Evolutionary conservation across 768 basidiomycete genomes (phyloP).

Genomic region (Hericium rajendrae): DNA sequence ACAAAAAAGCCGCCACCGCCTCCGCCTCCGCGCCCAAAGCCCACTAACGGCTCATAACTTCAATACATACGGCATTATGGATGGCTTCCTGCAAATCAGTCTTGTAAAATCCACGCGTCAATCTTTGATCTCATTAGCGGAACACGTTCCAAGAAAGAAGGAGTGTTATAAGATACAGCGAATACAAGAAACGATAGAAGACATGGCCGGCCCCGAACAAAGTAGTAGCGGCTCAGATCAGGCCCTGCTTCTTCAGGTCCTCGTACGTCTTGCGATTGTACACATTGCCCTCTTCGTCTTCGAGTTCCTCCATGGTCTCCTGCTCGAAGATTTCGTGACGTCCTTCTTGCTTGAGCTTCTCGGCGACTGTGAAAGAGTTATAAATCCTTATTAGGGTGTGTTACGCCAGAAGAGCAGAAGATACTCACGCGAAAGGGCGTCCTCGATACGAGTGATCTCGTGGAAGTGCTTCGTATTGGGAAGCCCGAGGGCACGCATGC

Average conservation of each 20-base stretch:
- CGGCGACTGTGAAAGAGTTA: slow-evolving; percentile 57
- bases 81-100: too few species aligned
- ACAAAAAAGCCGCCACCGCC: slow-evolving; percentile 36
- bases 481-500: slow-evolving; percentile 93
- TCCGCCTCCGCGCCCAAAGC: slow-evolving; percentile 29
- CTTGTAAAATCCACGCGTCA: too few species aligned
- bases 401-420: neutral
- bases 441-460: slow-evolving; percentile 94
- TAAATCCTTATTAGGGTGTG: neutral
- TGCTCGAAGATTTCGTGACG: slow-evolving; percentile 85
- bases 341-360: slow-evolving; percentile 96
- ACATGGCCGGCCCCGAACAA: neutral
- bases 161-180: slow-evolving; percentile 7
- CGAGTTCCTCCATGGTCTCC: slow-evolving; percentile 95
- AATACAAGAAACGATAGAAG: neutral
- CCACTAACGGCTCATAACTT: neutral
- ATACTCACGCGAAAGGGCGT: slow-evolving; percentile 82
- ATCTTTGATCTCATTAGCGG: too few species aligned
- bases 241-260: slow-evolving; percentile 90
- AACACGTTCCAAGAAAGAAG: neutral
- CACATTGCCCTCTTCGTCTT: slow-evolving; percentile 97
- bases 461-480: slow-evolving; percentile 99
- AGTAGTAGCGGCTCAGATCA: slow-evolving; percentile 38
- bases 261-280: slow-evolving; percentile 98
- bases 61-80: too few species aligned